Percentiles rank a stretch among this genome's conserved stretches.
Conservation (phyloP, 352 stramenopile genomes). For the Phytophthora capsici region DNA sequence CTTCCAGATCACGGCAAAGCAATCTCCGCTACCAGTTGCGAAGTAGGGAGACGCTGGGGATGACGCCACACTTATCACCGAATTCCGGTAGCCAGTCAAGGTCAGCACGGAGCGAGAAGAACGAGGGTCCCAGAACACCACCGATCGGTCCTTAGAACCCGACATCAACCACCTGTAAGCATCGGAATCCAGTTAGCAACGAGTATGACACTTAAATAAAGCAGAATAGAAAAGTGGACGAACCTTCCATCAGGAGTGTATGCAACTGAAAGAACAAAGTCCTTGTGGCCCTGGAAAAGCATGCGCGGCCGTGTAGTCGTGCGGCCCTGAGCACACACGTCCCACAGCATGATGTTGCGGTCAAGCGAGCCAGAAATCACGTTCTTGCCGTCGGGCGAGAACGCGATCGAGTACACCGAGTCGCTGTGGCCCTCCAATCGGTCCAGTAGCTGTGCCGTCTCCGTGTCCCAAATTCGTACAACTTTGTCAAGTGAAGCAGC, state of each 20-base stretch:
- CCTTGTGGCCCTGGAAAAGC: constrained; percentile 89
- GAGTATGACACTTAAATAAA: neutral
- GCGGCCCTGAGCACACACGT: constrained; percentile 78
- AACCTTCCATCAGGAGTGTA: constrained; percentile 90
- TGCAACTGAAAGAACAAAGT: constrained; percentile 86
- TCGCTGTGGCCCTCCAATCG: constrained; percentile 86
- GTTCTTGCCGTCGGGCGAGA: constrained; percentile 88
- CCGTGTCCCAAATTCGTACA: constrained; percentile 87
- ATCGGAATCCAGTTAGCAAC: constrained; percentile 15
- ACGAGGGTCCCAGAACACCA: constrained; percentile 89
- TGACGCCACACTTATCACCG: constrained; percentile 87
- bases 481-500: constrained; percentile 88
- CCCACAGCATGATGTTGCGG: constrained; percentile 90
- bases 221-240: constrained; percentile 12
- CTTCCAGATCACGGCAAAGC: constrained; percentile 88
- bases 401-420: constrained; percentile 89
- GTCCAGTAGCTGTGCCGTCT: constrained; percentile 81
- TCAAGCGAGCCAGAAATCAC: constrained; percentile 87
- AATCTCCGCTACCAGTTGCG: constrained; percentile 84
- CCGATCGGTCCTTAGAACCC: constrained; percentile 85
- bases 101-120: constrained; percentile 84
- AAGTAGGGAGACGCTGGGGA: constrained; percentile 88
- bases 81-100: constrained; percentile 86
- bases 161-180: constrained; percentile 83
- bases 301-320: constrained; percentile 85